phyloP scores from a whole-genome alignment of 176 grass and related monocot species.

The Ensete ventricosum region DNA sequence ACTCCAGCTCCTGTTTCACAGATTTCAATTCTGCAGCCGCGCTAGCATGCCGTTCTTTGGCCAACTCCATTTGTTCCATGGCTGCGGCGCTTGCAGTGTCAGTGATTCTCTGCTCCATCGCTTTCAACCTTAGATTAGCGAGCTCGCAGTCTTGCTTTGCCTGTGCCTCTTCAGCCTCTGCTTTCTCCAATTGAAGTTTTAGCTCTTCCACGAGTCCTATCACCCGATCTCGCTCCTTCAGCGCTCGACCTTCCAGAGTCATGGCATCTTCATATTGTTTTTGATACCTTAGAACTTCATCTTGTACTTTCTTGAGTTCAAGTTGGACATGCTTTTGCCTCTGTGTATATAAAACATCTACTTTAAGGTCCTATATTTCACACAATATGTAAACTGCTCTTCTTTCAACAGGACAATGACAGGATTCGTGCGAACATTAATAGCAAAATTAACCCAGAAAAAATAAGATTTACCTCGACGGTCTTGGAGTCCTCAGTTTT shows the following conservation, averaged over 20 bases:
- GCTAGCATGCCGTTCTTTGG: constrained; percentile 25
- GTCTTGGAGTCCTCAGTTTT: constrained; percentile 20
- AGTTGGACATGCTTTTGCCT: constrained; percentile 33
- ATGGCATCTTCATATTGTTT: constrained; percentile 33
- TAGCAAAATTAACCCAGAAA: too few species aligned
- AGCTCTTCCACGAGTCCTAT: constrained; percentile 55
- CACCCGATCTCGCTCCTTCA: constrained; percentile 28
- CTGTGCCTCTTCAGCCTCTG: constrained; percentile 44
- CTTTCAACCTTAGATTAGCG: constrained; percentile 35
- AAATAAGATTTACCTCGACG: constrained; percentile 37
- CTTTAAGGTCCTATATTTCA: too few species aligned
- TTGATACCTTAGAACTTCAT: constrained; percentile 34
- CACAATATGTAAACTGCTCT: background rate
- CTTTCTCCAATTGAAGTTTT: constrained; percentile 53
- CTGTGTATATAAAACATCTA: background rate
- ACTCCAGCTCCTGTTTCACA: constrained; percentile 53
- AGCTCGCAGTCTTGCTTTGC: constrained; percentile 60
- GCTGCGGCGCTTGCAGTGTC: constrained; percentile 36
- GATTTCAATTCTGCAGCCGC: constrained; percentile 45
- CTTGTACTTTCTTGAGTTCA: constrained; percentile 39
- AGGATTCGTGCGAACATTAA: too few species aligned
- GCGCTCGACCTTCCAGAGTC: constrained; percentile 27
- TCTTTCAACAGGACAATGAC: too few species aligned
- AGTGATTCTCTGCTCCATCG: constrained; percentile 47
- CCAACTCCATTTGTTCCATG: constrained; percentile 52